Percentiles rank a stretch among this genome's conserved stretches.
phyloP scores from a whole-genome alignment of 1,139 yeast species.

The Yamadazyma kanchanaburiensis region DNA sequence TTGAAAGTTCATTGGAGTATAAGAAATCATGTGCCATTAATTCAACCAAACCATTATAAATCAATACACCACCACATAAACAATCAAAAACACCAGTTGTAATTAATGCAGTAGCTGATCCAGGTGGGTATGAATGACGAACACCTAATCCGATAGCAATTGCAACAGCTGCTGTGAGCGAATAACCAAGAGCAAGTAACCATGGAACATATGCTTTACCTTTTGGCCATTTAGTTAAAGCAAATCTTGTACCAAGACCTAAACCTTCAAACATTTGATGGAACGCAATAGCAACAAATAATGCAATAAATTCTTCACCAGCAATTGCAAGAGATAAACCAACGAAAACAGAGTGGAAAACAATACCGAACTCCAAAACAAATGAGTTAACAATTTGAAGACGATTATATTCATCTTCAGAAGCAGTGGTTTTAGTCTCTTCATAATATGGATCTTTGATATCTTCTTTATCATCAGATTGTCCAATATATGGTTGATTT shows the following conservation, averaged over 20 bases:
- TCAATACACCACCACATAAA: conserved; percentile 37
- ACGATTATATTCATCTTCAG: conserved; percentile 4
- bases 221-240: conserved; percentile 35
- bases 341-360: conserved; percentile 39
- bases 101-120: conserved; percentile 30
- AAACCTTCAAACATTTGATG: conserved; percentile 42
- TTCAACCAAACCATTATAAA: conserved; percentile 38
- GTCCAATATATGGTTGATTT: background rate
- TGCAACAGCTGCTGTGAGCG: conserved; percentile 34
- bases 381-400: conserved; percentile 22
- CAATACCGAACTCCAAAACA: conserved; percentile 37
- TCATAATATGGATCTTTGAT: background rate
- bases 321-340: conserved; percentile 40
- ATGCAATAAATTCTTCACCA: conserved; percentile 31
- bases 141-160: conserved; percentile 38
- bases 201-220: conserved; percentile 28
- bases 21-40: conserved; percentile 39
- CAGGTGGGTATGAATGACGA: conserved; percentile 30
- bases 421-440: background rate
- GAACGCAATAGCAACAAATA: conserved; percentile 34
- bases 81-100: conserved; percentile 36
- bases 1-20: conserved; percentile 6
- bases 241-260: conserved; percentile 38
- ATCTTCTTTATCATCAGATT: conserved; percentile 1
- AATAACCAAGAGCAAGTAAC: conserved; percentile 28